phyloP scores from a whole-genome alignment of 2,329 filamentous ascomycete genomes.

The Hypoxylon sp. region DNA sequence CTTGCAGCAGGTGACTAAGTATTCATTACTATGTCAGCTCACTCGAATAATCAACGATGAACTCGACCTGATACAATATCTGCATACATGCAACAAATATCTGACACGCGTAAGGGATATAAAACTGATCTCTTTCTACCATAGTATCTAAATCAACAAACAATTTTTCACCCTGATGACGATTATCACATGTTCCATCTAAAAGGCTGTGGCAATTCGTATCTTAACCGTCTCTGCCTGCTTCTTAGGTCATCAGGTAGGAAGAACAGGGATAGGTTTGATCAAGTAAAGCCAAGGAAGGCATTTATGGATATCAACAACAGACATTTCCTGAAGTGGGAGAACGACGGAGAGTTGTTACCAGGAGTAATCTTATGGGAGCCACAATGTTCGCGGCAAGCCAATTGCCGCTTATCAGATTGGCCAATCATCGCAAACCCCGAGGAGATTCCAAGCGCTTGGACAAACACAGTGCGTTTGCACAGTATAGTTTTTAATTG shows the following conservation, averaged over 20 bases:
- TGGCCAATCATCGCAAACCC: constrained; percentile 18
- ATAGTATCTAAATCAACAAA: neutral
- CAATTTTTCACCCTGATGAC: constrained; percentile 4
- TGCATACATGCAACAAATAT: neutral
- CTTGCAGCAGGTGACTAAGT: neutral
- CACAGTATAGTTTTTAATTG: constrained; percentile 25
- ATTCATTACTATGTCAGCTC: neutral
- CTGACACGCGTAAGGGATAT: neutral
- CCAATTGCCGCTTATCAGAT: constrained; percentile 20
- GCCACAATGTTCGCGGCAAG: neutral
- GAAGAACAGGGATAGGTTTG: neutral
- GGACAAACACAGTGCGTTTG: constrained; percentile 31
- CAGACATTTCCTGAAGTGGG: constrained; percentile 6
- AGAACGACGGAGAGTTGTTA: constrained; percentile 13
- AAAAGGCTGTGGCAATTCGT: neutral
- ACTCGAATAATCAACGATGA: neutral
- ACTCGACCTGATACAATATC: neutral
- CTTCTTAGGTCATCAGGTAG: neutral
- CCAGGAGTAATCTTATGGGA: constrained; percentile 7
- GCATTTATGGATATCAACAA: constrained; percentile 1
- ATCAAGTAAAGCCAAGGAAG: constrained; percentile 8
- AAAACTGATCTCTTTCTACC: neutral
- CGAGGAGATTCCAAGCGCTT: constrained; percentile 24
- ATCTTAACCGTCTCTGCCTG: constrained; percentile 8
- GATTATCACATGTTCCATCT: constrained; percentile 5